phyloP scores from a whole-genome alignment of 768 basidiomycete genomes.

The Dacryopinax primogenitus region DNA sequence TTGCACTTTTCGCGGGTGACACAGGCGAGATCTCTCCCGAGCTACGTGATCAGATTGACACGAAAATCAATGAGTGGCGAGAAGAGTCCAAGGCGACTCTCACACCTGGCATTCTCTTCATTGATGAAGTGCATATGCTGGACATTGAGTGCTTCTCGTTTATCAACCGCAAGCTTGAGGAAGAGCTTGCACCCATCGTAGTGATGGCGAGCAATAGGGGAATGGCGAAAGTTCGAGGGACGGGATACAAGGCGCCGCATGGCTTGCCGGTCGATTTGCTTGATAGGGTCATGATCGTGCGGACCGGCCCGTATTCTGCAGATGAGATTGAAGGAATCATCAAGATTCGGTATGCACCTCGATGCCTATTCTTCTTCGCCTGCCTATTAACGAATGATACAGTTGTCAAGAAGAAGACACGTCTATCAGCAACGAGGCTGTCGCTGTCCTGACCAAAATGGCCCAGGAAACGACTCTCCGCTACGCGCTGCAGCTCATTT shows the following conservation, averaged over 20 bases:
- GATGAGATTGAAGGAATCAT: conserved; percentile 87
- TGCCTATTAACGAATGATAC: neutral
- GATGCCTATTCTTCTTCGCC: neutral
- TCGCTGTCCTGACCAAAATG: conserved; percentile 75
- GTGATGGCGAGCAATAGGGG: conserved; percentile 98
- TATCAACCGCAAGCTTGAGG: conserved; percentile 89
- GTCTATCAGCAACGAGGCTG: conserved; percentile 55
- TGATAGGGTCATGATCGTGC: conserved; percentile 91
- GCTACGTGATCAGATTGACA: conserved; percentile 88
- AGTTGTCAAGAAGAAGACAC: conserved; percentile 96
- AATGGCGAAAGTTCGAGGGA: conserved; percentile 87
- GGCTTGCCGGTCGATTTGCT: conserved; percentile 89
- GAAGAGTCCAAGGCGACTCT: conserved; percentile 98
- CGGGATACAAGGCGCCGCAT: conserved; percentile 87
- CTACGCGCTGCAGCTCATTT: conserved; percentile 90
- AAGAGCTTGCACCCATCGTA: conserved; percentile 84
- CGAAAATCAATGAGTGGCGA: conserved; percentile 92
- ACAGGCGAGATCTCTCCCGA: conserved; percentile 99
- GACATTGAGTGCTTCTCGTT: conserved; percentile 99
- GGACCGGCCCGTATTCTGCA: conserved; percentile 70
- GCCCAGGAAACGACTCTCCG: conserved; percentile 80
- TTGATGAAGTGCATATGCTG: conserved; percentile 99
- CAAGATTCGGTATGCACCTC: conserved; percentile 57
- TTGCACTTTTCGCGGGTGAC: conserved; percentile 87
- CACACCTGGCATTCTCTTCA: conserved; percentile 94